Evolutionary conservation across 2,329 filamentous ascomycete genomes (phyloP), one percentile per base, ranked within the genome.

Genomic region (Hypoxylon sp.): DNA sequence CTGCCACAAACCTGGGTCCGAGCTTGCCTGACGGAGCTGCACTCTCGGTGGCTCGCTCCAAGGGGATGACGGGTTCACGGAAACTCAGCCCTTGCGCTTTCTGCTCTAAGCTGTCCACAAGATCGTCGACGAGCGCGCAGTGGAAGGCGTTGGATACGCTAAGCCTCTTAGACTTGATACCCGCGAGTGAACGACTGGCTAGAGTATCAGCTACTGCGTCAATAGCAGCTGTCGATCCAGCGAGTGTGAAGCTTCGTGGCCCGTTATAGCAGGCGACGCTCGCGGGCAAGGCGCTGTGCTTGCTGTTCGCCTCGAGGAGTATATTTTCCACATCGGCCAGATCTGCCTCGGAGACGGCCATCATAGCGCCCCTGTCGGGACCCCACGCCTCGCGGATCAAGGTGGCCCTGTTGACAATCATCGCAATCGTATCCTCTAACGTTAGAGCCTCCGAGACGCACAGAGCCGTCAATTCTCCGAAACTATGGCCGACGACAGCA

Each of bases 381-480:
- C 45, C 45, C 45, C 45, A 48, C 23, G 29, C 45, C 18, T 37
- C 31, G 7, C 29, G 18, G 18, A 48, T 8, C 29, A 48, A 18
- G 20, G 18, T 48, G 4, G 45, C 45, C 21, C 45, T 38, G 5
- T 37, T 48, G n/a, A 37, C 20, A 13, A 48, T 48, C 31, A 37
- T 37, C 2, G 6, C 38, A 8, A 48, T 2, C 0, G 72, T 66
- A 38, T 77, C 72, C 4, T 54, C 6, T 0, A 77, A 49, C 0
- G 57, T 62, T 2, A 79, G 48, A 0, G 60, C 55, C 0, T 71
- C 69, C 1, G 74, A 66, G 0, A 79, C 57, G 38, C 73, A 75
- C 0, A 78, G 63, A 0, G 76, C 75, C 0, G 74, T 74, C 5
- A 79, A 64, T 62, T 79, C 72, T 1, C 78, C 78, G 20, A 78